phyloP scores from a whole-genome alignment of 345 rosid species.

The Eucalyptus victrix region DNA sequence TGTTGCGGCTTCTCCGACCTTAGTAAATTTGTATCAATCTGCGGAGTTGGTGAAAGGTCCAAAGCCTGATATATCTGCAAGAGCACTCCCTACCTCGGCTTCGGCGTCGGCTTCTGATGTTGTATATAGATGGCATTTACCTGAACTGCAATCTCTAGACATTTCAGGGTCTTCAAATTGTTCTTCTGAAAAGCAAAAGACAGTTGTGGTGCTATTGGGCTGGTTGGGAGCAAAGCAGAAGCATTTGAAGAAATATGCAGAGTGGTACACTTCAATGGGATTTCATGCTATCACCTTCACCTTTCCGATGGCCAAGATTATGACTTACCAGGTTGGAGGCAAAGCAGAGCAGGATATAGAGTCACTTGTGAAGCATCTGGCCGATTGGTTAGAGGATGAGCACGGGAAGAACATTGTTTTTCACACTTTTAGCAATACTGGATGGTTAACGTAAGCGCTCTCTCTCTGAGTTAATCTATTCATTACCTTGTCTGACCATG shows the following conservation, averaged over 20 bases:
- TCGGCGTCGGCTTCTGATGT: conserved; percentile 28
- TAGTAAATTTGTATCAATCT: conserved; percentile 45
- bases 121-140: conserved; percentile 89
- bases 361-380: conserved; percentile 73
- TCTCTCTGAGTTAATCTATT: background rate
- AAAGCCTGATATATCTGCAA: conserved; percentile 11
- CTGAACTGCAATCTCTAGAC: conserved; percentile 50
- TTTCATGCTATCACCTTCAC: conserved; percentile 92
- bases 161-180: conserved; percentile 41
- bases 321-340: conserved; percentile 86
- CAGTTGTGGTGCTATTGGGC: conserved; percentile 88
- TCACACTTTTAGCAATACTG: conserved; percentile 98
- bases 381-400: conserved; percentile 92
- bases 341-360: conserved; percentile 81
- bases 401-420: conserved; percentile 71
- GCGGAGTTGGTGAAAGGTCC: conserved; percentile 67
- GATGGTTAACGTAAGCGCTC: conserved; percentile 82
- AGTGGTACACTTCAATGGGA: conserved; percentile 89
- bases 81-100: conserved; percentile 2
- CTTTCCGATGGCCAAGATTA: conserved; percentile 73
- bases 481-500: background rate
- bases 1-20: conserved; percentile 27
- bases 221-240: conserved; percentile 99
- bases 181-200: conserved; percentile 51
- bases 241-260: conserved; percentile 88